Evolutionary conservation across 164 flowering plant species (phyloP), one percentile per base, ranked within the genome.

Genomic region (Aristolochia contorta): DNA sequence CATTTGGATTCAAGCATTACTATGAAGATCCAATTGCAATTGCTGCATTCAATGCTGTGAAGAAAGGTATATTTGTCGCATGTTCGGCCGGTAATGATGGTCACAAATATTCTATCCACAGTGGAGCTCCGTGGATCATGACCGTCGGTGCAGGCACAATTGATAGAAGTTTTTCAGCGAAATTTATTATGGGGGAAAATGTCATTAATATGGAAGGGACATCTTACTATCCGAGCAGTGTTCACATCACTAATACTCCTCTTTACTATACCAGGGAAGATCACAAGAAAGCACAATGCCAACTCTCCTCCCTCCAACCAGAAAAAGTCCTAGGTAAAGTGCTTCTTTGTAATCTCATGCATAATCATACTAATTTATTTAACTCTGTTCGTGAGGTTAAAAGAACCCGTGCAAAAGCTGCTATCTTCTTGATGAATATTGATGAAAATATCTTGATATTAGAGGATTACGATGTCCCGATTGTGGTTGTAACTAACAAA

Each of bases 71-170:
- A 2, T 59, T 69, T 33, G 84, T 80, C 12, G 57, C 69, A 0
- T 70, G 77, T 47, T 58, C 79, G 1, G 78, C 79, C 4, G 84
- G 84, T 19, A 80, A 80, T 49, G 32, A 3, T 0, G 79, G 79
- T 0, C 67, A 74, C 4, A 54, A 49, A 33, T 53, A 46, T 25
- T 20, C 70, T 9, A 58, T 12, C 63, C 24, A 16, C 16, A 77
- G 77, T 53, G 74, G 78, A 47, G 80, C 80, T 54, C 81, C 84
- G 10, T 80, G 84, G 84, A 64, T 77, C 53, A 77, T 67, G 20
- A 75, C 81, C 0, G 69, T 80, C n/a, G 84, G 76, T 32, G 78
- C 84, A 1, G 72, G 76, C 8, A 75, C 76, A 1, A 50, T 75
- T 6, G 75, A 75, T 30, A 48, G 78, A 37, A 57, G 52, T 2